These are phyloP conservation scores for Garcileccinum viscosum DNA, from an alignment of 1,284 basidiomycete species.

Conservation along the genomic window DNA sequence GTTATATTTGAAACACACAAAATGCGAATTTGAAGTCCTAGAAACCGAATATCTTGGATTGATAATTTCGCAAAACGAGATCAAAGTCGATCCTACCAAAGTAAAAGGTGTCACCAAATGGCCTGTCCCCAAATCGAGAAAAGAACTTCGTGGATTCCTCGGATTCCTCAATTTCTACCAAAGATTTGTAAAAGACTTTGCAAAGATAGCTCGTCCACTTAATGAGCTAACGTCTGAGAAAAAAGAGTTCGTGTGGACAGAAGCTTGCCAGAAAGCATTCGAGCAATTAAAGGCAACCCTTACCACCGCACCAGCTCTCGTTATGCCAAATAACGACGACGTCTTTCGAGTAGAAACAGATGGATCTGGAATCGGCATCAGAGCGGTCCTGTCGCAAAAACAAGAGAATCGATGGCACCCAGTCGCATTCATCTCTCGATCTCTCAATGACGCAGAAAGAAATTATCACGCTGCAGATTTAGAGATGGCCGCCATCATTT, in stretches of 20 bases:
- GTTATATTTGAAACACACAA: background rate
- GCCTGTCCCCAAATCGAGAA: background rate
- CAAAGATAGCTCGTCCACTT: background rate
- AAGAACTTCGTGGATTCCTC: background rate
- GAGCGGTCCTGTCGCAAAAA: background rate
- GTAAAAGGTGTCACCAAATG: background rate
- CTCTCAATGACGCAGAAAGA: rapidly evolving
- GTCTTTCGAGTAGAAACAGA: background rate
- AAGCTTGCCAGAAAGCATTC: background rate
- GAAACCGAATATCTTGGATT: background rate
- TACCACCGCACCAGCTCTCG: rapidly evolving
- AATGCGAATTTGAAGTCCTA: background rate
- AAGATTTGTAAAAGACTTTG: background rate
- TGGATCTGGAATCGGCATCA: background rate
- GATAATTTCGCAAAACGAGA: background rate
- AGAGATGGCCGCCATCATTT: background rate
- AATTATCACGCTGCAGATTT: background rate
- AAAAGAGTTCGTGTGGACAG: background rate
- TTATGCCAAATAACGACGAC: background rate
- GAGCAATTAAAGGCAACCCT: background rate
- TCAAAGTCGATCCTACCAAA: background rate
- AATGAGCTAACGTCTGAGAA: background rate
- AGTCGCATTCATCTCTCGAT: background rate
- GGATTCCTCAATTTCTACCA: background rate
- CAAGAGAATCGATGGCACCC: background rate